Percentiles rank a stretch among this genome's conserved stretches.
Evolutionary conservation across 768 basidiomycete species (phyloP).

Genomic region (Suillus luteus): DNA sequence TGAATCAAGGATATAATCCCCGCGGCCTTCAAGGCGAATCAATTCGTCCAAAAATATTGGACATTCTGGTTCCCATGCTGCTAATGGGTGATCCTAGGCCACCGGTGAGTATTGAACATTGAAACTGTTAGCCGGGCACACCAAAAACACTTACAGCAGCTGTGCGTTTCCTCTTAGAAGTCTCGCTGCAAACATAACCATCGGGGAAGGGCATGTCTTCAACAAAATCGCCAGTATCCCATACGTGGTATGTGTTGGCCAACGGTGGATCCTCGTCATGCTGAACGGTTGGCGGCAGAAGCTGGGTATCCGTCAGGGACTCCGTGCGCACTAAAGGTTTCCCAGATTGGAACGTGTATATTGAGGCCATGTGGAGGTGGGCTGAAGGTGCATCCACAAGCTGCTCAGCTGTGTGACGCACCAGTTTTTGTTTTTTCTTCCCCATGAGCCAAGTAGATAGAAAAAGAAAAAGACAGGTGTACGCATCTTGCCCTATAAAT

Average conservation of each 20-base stretch:
- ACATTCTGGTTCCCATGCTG: background rate
- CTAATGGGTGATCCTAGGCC: background rate
- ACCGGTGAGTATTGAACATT: no score
- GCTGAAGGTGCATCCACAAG: background rate
- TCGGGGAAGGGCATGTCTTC: background rate
- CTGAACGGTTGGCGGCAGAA: no score
- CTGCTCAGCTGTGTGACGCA: background rate
- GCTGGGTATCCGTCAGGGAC: background rate
- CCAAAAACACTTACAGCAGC: background rate
- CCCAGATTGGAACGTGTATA: background rate
- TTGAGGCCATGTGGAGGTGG: background rate
- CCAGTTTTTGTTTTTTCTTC: background rate
- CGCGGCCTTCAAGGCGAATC: background rate
- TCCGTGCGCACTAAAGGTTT: background rate
- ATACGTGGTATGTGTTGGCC: background rate
- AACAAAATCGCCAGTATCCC: background rate
- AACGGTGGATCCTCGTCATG: background rate
- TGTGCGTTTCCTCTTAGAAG: background rate
- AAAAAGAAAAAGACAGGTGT: background rate
- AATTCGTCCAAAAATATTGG: background rate
- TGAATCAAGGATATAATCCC: background rate
- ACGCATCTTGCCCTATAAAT: background rate
- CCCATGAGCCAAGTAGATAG: background rate
- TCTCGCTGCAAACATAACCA: background rate
- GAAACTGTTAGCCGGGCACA: no score